Evolutionary conservation across 23 red algal species (phyloP).

Genomic region (Gracilariopsis chorda): DNA sequence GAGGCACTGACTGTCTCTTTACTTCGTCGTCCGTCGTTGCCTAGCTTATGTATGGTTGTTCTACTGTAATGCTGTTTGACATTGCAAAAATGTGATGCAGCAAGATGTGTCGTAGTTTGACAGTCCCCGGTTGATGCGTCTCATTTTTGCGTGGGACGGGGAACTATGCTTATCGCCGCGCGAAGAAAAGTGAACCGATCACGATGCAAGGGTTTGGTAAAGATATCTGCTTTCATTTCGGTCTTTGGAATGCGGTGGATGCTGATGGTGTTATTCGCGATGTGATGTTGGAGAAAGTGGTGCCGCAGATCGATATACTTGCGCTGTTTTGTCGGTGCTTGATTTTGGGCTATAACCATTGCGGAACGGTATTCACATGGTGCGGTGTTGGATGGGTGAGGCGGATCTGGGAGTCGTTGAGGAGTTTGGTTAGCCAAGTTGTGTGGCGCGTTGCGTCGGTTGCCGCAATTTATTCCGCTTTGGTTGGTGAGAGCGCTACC

Average conservation of each 20-base stretch:
- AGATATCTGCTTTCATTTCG: neutral
- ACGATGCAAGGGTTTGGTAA: neutral
- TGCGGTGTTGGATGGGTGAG: too few relatives aligned
- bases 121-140: neutral
- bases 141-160: neutral
- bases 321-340: neutral
- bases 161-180: neutral
- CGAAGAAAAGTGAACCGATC: neutral
- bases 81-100: neutral
- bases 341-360: neutral
- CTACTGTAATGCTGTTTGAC: slow-evolving; percentile 1
- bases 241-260: neutral
- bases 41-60: too few relatives aligned
- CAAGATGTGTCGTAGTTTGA: neutral
- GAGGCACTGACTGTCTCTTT: too few relatives aligned
- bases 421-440: neutral
- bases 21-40: too few relatives aligned
- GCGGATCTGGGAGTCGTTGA: too few relatives aligned
- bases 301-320: neutral
- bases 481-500: neutral
- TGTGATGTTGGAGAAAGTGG: neutral
- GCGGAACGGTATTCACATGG: neutral
- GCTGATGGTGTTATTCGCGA: neutral
- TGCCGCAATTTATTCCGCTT: neutral
- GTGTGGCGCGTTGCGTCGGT: neutral